Evolutionary conservation across 345 rosid genomes (phyloP), one percentile per base, ranked within the genome.

Genomic region (Arabidopsis suecica): DNA sequence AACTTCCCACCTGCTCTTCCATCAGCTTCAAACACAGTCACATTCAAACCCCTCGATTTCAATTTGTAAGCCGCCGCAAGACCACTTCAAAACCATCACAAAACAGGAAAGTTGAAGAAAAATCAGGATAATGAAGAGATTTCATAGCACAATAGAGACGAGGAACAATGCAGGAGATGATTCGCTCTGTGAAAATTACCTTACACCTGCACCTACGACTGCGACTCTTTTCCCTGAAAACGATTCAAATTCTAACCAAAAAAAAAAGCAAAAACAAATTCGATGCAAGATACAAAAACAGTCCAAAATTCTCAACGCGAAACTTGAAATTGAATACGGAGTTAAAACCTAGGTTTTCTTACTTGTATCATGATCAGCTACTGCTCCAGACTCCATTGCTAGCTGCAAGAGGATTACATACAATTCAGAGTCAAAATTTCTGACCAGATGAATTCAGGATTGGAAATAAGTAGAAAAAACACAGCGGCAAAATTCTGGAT

Each of bases 61-160:
- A 94, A 80, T 84, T 86, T 89, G 86, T 89, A 75, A 32, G 96
- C 96, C n/a, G 97, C 97, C 36, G 98, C 91, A 56, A 94, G 93
- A 59, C 97, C 97, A 36, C 98, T 91, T 74, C 7, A 72, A 76
- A 77, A 5, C 14, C 37, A 56, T 18, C 1, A 22, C 34, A 64
- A 69, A 60, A 41, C 28, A 28, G 1, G 20, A 67, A 66, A 53
- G 12, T 12, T 33, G 56, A 54, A 41, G 53, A 23, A 7, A 37
- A 60, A 18, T 36, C 18, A 25, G 16, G 32, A 71, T 6, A 54
- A 25, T n/a, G n/a, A n/a, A n/a, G n/a, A n/a, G n/a, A n/a, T n/a
- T n/a, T 33, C 54, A 56, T 10, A 71, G 44, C 14, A 73, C 49
- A 28, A 54, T 53, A 49, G 49, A 16, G 70, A 42, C 14, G 20